Evolutionary conservation across 2,329 filamentous ascomycete genomes (phyloP), one percentile per base, ranked within the genome.

Genomic region (Fusarium dimerum): DNA sequence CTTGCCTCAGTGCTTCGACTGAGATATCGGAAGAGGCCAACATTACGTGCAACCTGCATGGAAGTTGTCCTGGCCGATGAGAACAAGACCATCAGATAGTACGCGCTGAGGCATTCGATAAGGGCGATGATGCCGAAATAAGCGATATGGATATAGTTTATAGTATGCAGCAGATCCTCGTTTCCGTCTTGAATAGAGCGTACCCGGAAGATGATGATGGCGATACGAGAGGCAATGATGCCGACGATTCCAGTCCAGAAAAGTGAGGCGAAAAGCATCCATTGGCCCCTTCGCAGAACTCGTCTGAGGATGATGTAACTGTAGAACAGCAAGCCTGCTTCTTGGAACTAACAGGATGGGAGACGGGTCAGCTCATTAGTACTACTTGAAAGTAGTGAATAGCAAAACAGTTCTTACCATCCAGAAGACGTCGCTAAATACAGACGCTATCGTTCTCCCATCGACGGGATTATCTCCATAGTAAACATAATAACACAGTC

Each of bases 221-320:
- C 51, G n/a, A 76, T 61, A 47, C 82, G 78, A 40, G 84, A 76
- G 1, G 76, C 65, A 7, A 70, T 63, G 40, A 84, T 79, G 13
- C 82, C 70, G 1, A 75, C 70, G 18, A 85, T 68, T 47, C 85
- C 80, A 2, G 78, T 78, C 54, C 83, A 85, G 59, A 86, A 80
- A 6, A 86, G 75, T 2, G 68, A 65, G 46, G 76, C 71, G 52
- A 82, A 83, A 2, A 79, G 68, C 7, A 71, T 68, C 52, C 68
- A 65, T 11, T 63, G 59, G 7, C 52, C 51, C 45, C 76, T 74
- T 50, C 73, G 75, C 2, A 83, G 71, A 15, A 81, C 73, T 26
- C 77, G 74, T 13, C 72, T 73, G 1, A 83, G 69, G 46, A 81
- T 79, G 34, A 79, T 71, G 60, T 79, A 83, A 50, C 79, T 80